Evolutionary conservation across 495 filamentous ascomycete species (phyloP).

Genomic region (Talaromyces proteolyticus): DNA sequence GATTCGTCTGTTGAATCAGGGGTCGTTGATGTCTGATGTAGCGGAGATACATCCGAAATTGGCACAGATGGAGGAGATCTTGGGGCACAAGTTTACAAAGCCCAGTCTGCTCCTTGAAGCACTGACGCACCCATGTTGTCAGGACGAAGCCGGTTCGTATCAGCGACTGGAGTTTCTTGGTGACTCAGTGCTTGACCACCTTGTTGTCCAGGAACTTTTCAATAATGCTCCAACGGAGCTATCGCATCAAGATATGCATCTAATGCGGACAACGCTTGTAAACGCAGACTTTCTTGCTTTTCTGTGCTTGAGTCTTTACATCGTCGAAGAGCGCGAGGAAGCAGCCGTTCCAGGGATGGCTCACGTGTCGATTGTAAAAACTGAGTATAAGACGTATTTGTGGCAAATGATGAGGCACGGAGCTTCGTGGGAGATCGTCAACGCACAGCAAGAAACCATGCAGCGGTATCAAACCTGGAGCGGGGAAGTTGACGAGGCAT

Average conservation of each 20-base stretch:
- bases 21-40: slow-evolving; percentile 11
- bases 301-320: slow-evolving; percentile 50
- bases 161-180: slow-evolving; percentile 90
- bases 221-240: slow-evolving; percentile 38
- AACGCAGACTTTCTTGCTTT: slow-evolving; percentile 90
- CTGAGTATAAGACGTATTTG: slow-evolving; percentile 34
- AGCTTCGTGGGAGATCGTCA: slow-evolving; percentile 6
- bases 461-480: slow-evolving; percentile 45
- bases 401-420: slow-evolving; percentile 62
- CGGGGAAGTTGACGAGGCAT: slow-evolving; percentile 38
- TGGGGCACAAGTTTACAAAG: slow-evolving; percentile 69
- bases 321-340: slow-evolving; percentile 12
- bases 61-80: slow-evolving; percentile 47
- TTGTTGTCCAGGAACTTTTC: slow-evolving; percentile 56
- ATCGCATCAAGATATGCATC: slow-evolving; percentile 63
- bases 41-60: slow-evolving; percentile 12
- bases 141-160: slow-evolving; percentile 54
- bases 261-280: slow-evolving; percentile 67
- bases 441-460: slow-evolving; percentile 30
- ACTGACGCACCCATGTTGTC: slow-evolving; percentile 67
- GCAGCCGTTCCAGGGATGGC: slow-evolving; percentile 10
- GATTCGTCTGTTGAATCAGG: slow-evolving; percentile 22
- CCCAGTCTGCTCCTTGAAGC: slow-evolving; percentile 73
- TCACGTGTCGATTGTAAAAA: slow-evolving; percentile 9
- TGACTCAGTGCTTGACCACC: slow-evolving; percentile 77